Base-by-base conservation (phyloP, 306 rosid genomes). In the Nissolia schottii region DNA sequence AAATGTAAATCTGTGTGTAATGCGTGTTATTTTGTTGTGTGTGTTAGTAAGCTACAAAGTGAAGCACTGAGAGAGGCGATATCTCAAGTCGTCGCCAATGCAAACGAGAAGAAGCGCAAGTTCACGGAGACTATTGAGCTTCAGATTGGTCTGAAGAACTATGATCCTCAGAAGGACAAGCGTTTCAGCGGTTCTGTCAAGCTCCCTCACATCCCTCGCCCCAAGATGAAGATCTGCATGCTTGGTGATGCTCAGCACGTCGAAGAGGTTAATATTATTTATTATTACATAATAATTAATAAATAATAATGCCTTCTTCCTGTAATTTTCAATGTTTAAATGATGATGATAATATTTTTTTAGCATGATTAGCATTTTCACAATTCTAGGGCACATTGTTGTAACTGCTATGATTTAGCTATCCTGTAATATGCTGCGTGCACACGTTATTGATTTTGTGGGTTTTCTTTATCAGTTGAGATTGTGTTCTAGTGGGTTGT, bases 211-310 rank as follows among this genome's bases (percentile, higher is more conserved):
- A 88, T 88, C 16, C 90, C 93, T 27, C 88, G 88, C 8, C 93
- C 93, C 2, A 83, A 85, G 77, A 88, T 88, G 90, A 88, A 81
- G 77, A 77, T 88, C 35, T 88, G 93, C 77, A 88, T 88, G 93
- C 90, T 88, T 61, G 93, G 93, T 51, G 93, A 88, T 81, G 90
- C 93, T 43, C 88, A 81, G 72, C 88, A 85, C 67, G 88, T 83
- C n/a, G 90, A 85, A 79, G 90, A 87, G 89, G 92, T 83, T 16
- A 3, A 38, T 53, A 14, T 23, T 18, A 16, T 2, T n/a, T n/a
- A n/a, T n/a, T n/a, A n/a, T n/a, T n/a, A n/a, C n/a, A n/a, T n/a
- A n/a, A n/a, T n/a, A n/a, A n/a, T n/a, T n/a, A n/a, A n/a, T n/a
- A n/a, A n/a, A n/a, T n/a, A n/a, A n/a, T n/a, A n/a, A 6, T 20